Base-by-base conservation (phyloP, 345 rosid genomes). In the Populus tremula region DNA sequence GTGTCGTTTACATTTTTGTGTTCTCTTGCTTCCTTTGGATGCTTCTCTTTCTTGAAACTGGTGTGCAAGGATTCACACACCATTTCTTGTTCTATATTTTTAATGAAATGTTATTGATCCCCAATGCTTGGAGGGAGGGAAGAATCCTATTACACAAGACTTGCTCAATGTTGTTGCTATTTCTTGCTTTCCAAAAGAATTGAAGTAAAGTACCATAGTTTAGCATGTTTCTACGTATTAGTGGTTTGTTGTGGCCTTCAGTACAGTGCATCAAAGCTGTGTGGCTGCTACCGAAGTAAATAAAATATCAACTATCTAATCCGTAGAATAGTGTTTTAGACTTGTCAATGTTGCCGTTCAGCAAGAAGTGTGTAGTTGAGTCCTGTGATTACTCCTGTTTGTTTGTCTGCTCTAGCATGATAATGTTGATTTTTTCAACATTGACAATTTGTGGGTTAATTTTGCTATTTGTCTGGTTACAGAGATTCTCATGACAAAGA, bases 401-500 rank as follows among this genome's bases (percentile, higher is more conserved):
- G 25, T 41, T 41, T 13, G 25, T 45, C 38, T 54, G 66, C 10
- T 54, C 25, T 43, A 50, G 53, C 54, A 59, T 49, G 56, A 38
- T 36, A 14, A 27, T 20, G 21, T 59, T 20, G 17, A 5, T 54
- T 43, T 11, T 18, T 13, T 47, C 49, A 12, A 29, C 43, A 9
- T 41, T 33, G 27, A 13, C 39, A 20, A 50, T 23, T 43, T 65
- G 35, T 14, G 36, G 14, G 31, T 38, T 31, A 13, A 53, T 38
- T 56, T 54, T 36, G 50, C 47, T 21, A 11, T 47, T 72, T 78
- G 6, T 74, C 18, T 78, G n/a, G 41, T 27, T 76, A 29, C 90
- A 90, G 97, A 92, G 92, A 87, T 92, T 75, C 92, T 92, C 36
- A 29, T 78, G 33, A 91, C 94, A 8, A 93, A 90, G 87, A 89